These are phyloP conservation scores for Ganoderma resinaceum DNA, from an alignment of 1,284 basidiomycete species.

Conservation along the genomic window DNA sequence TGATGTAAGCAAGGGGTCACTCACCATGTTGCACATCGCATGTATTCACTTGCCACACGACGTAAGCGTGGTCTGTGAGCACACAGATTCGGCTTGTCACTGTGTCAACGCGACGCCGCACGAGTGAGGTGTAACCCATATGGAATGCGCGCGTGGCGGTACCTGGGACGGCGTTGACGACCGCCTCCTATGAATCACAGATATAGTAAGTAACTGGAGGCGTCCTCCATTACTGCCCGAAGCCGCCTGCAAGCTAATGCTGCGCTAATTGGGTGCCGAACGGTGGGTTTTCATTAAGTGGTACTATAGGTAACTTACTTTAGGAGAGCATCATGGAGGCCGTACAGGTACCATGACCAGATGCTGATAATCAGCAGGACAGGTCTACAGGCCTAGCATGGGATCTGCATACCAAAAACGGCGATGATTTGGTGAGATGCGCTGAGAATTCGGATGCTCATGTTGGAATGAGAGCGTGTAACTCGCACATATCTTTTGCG, in stretches of 20 bases:
- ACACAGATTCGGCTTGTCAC: not conserved
- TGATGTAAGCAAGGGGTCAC: not conserved
- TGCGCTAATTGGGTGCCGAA: not conserved
- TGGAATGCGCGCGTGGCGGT: not conserved
- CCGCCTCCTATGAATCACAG: not conserved
- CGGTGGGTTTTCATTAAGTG: not conserved
- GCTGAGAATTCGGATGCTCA: not conserved
- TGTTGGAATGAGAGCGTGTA: not conserved
- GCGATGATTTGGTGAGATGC: conserved; percentile 11
- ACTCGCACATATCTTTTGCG: not conserved
- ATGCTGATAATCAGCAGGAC: not conserved
- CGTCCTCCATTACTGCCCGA: not conserved
- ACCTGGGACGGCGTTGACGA: not conserved
- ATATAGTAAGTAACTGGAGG: not conserved
- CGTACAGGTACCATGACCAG: not conserved
- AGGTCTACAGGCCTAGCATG: not conserved
- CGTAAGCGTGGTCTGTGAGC: not conserved
- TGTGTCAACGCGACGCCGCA: not conserved
- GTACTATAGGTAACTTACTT: not conserved
- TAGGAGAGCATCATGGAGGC: not conserved
- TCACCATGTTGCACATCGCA: not conserved
- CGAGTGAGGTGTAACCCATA: not conserved
- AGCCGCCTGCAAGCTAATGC: not conserved
- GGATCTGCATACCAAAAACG: not conserved
- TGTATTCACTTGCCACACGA: not conserved